Evolutionary conservation across 768 basidiomycete genomes (phyloP), one percentile per base, ranked within the genome.

Genomic region (Astraeus odoratus): DNA sequence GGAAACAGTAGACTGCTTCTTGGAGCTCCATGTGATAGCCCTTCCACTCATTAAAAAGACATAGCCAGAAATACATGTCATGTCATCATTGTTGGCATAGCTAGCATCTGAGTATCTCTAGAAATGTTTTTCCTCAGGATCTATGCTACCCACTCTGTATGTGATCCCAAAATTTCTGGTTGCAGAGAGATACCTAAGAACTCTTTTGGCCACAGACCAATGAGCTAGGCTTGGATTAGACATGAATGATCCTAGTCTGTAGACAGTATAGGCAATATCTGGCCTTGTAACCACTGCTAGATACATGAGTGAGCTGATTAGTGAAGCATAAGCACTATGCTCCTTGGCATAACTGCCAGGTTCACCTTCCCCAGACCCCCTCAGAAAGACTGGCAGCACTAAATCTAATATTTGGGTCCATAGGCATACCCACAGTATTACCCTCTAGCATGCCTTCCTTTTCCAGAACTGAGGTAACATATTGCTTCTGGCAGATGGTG

Each of bases 41-140:
- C 52, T 40, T 55, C 36, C 66, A 68, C 46, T 59, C 38, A 34
- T 38, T 51, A 18, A 60, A 65, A 60, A 66, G 0, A 44, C 29
- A 24, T 58, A 60, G 0, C 59, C 54, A 5, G 58, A 52, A n/a
- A 61, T 50, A 4, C 51, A 59, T 8, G 48, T 36, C 0, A 55
- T 8, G 1, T 61, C 54, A 0, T 46, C n/a, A 15, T 60, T 57
- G 8, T 46, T 63, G 0, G 51, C 60, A 40, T 57, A 61, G 24
- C 61, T 56, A 0, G 60, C 53, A 30, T 69, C 57, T 0, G 57
- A 51, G 34, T 54, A 59, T 13, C 27, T 13, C 6, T 7, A 13
- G 27, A 29, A 29, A 0, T 58, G 51, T 0, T 48, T 12, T 3
- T 64, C 45, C 3, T 22, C 16, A 23, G 45, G 38, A 8, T 12